Evolutionary conservation across 306 rosid genomes (phyloP), one percentile per base, ranked within the genome.

Genomic region (Casuarina glauca): DNA sequence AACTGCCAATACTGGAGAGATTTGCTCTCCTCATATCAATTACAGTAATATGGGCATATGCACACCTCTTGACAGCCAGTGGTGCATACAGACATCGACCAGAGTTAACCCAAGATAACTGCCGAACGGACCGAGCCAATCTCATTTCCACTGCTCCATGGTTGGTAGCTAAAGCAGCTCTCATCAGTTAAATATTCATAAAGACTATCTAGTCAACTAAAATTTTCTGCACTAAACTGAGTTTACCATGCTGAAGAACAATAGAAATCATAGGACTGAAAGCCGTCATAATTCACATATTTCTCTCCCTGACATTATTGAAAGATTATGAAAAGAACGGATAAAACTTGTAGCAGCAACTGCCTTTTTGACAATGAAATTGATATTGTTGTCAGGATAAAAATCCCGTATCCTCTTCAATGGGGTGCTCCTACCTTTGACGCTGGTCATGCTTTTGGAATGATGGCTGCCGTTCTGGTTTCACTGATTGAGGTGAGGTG

Each of bases 381-480:
- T 83, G 49, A 13, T 26, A 26, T 52, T 76, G 78, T 9, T 48
- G 66, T 48, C 88, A 96, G 99, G 99, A 79, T 96, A 81, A 96
- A 87, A 87, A 86, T 96, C 42, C 99, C 99, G 73, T 96, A 93
- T 75, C 99, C 99, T 86, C 89, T 93, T 80, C 89, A 96, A 76
- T 96, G 99, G 99, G 97, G 98, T 75, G 98, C 96, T 76, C 99
- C 99, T 45, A 96, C 98, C 77, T 96, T 96, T 77, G 80, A 91
- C 78, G 96, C 87, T 35, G 98, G 99, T 39, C 98, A 96, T 87
- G 89, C 96, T 67, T 96, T 96, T 68, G 94, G 91, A 72, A 96
- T 96, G 99, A 93, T 89, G 93, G 98, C 98, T 76, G 98, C 98
- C 76, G 98, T 88, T 80, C 86, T 96, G 60, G 99, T 96, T 84